Evolutionary conservation across 2,329 filamentous ascomycete genomes (phyloP), one percentile per base, ranked within the genome.

Genomic region (Berkeleyomyces basicola): DNA sequence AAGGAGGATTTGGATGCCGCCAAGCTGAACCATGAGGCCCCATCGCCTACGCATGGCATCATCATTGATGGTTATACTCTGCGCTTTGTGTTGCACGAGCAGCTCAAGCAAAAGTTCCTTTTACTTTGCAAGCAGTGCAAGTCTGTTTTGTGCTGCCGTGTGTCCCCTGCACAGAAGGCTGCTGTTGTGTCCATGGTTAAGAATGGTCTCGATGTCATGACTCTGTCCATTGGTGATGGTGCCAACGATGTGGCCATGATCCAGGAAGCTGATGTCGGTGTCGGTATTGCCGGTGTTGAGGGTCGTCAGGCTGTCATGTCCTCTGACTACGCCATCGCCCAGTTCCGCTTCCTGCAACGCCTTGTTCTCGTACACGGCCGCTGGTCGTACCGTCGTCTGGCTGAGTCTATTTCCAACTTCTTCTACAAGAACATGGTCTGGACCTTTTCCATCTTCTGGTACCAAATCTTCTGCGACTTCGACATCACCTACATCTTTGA

Each of bases 361-460:
- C 78, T 96, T 65, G 82, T 96, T 39, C 81, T 96, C 23, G 90
- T 96, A 3, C 91, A 96, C 71, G 91, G 91, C 64, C 83, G 91
- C 64, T 96, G 91, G 89, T 96, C 90, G n/a, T 99, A 99, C 75
- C 83, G 92, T 61, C 84, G 93, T 68, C 77, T 99, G 72, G 90
- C 87, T 39, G 93, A 99, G 76, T 88, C 86, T 57, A 96, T 95
- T 70, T 90, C 90, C 72, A 99, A 99, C 73, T 99, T 99, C 80
- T 99, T 99, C 79, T 99, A 97, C 83, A 99, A 99, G 86, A 99
- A 97, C 77, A 87, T 99, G 74, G 87, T 97, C 61, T 99, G 93
- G 93, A 93, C 90, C 0, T 92, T 96, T 71, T 82, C 87, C 51
- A 87, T 99, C 64, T 96, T 97, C 80, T 97, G 92, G 92, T 99